phyloP scores from a whole-genome alignment of 192 early-diverging fungal species.

The Podila clonocystis region DNA sequence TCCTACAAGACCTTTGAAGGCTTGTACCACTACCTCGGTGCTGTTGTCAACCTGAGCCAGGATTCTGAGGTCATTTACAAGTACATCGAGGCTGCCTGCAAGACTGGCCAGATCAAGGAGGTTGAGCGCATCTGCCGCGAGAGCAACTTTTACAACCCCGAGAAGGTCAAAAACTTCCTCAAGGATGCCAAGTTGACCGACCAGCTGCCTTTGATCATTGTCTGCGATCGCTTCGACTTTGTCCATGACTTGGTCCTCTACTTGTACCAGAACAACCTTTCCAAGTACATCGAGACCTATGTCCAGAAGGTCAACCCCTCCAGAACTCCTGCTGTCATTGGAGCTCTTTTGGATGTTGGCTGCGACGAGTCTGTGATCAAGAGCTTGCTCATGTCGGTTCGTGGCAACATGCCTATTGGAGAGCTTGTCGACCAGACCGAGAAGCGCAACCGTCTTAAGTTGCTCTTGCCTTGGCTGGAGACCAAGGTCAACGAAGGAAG shows the following conservation, averaged over 20 bases:
- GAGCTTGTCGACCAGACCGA: conserved; percentile 91
- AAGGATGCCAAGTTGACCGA: conserved; percentile 97
- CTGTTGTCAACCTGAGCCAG: conserved; percentile 95
- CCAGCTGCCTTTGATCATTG: conserved; percentile 97
- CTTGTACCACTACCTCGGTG: conserved; percentile 96
- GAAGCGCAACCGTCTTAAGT: conserved; percentile 96
- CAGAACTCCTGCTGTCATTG: conserved; percentile 95
- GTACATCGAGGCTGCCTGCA: conserved; percentile 97
- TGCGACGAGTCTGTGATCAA: conserved; percentile 96
- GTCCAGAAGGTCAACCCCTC: conserved; percentile 98
- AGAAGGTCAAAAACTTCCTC: conserved; percentile 99
- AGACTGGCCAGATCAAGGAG: conserved; percentile 95
- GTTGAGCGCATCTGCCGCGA: conserved; percentile 98
- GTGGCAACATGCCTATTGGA: conserved; percentile 84
- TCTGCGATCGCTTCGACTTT: conserved; percentile 97
- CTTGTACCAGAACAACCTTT: conserved; percentile 92
- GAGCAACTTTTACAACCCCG: conserved; percentile 95
- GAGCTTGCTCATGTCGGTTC: conserved; percentile 87
- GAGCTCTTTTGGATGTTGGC: conserved; percentile 97
- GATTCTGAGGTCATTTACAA: conserved; percentile 98
- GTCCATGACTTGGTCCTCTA: conserved; percentile 98
- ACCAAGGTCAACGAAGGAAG: conserved; percentile 87
- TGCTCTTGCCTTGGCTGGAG: conserved; percentile 95
- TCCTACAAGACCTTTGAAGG: conserved; percentile 91
- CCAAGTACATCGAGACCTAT: conserved; percentile 98